A percentile compares a stretch with the other conserved stretches of the same genome.
phyloP scores from a whole-genome alignment of 495 filamentous ascomycete species.

The Penicillium macrosclerotiorum region DNA sequence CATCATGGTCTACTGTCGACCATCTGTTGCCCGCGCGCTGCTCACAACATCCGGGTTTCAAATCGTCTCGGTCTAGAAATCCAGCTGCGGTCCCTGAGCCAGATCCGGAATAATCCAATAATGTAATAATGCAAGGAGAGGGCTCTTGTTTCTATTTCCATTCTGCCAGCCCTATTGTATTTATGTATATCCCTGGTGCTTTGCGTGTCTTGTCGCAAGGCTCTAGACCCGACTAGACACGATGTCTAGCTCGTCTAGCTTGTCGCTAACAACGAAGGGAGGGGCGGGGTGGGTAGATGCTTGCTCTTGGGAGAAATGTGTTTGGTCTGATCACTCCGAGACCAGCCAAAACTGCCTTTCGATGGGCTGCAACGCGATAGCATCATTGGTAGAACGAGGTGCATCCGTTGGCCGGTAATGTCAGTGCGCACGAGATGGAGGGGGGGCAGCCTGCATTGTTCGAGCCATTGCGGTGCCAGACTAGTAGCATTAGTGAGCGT shows the following conservation, averaged over 20 bases:
- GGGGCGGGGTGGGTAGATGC: too few species aligned
- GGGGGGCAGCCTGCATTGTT: constrained; percentile 11
- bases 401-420: not conserved
- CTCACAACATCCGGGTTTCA: too few species aligned
- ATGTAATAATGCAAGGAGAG: constrained; percentile 13
- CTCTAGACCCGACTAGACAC: too few species aligned
- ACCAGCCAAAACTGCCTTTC: constrained; percentile 5
- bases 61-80: too few species aligned
- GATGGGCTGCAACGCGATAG: not conserved
- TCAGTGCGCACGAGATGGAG: constrained; percentile 26
- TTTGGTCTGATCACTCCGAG: not conserved
- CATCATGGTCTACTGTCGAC: too few species aligned
- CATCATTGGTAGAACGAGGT: not conserved
- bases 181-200: too few species aligned
- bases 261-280: too few species aligned
- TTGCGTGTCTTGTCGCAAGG: too few species aligned
- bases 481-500: too few species aligned
- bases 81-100: not conserved
- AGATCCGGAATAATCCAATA: not conserved
- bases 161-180: not conserved
- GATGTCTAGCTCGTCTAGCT: too few species aligned
- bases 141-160: not conserved
- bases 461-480: too few species aligned
- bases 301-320: not conserved
- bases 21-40: too few species aligned